phyloP scores from a whole-genome alignment of 2,329 filamentous ascomycete species.

The Phialophora tarda region DNA sequence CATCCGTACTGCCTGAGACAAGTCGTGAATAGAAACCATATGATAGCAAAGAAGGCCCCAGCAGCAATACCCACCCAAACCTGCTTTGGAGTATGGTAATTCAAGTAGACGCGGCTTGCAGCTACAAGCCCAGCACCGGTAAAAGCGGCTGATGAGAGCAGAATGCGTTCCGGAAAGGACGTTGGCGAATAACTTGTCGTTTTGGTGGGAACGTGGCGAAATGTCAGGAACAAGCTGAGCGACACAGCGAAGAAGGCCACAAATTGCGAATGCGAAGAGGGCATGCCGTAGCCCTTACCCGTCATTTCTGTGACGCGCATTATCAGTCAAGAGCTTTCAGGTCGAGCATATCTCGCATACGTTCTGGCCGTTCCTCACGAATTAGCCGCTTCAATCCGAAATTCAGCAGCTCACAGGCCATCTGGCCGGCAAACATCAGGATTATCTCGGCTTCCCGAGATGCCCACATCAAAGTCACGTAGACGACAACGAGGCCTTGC shows the following conservation, averaged over 20 bases:
- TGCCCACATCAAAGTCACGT: conserved; percentile 87
- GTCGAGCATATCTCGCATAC: conserved; percentile 55
- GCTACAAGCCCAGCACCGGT: conserved; percentile 72
- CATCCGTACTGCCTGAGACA: conserved; percentile 69
- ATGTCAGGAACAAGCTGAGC: conserved; percentile 79
- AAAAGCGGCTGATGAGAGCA: conserved; percentile 64
- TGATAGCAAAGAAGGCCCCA: conserved; percentile 71
- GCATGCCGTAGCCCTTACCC: conserved; percentile 97
- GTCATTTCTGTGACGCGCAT: conserved; percentile 63
- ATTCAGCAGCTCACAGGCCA: conserved; percentile 89
- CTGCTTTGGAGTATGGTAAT: conserved; percentile 88
- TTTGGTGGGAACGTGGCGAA: conserved; percentile 64
- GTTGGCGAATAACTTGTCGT: conserved; percentile 50
- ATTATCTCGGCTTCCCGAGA: conserved; percentile 88
- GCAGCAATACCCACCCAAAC: conserved; percentile 79
- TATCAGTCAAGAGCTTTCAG: conserved; percentile 2
- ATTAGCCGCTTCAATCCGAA: conserved; percentile 87
- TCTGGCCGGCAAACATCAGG: conserved; percentile 89
- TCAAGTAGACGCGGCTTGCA: conserved; percentile 84
- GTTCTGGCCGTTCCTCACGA: conserved; percentile 84
- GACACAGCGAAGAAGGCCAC: conserved; percentile 89
- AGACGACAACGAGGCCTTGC: conserved; percentile 87
- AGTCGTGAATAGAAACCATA: conserved; percentile 79
- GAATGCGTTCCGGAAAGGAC: conserved; percentile 61
- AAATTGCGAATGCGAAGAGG: conserved; percentile 92